Conservation (phyloP, 805 yeast genomes). For the Candida stauntonica region DNA sequence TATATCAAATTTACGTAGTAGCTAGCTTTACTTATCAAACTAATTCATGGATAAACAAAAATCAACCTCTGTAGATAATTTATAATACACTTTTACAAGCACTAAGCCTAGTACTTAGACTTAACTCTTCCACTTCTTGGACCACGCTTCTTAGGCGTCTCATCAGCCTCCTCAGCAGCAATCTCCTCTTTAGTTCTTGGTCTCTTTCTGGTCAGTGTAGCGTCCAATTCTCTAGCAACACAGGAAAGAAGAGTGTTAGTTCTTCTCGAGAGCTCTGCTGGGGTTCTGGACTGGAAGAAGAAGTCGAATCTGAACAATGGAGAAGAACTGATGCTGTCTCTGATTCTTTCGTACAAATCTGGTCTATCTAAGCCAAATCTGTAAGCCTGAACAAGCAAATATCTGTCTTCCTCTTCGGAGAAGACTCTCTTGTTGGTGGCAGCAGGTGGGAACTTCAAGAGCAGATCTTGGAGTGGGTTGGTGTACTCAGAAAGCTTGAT, state of each 20-base stretch:
- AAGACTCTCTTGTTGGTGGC: slow-evolving; percentile 63
- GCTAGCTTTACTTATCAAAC: no score
- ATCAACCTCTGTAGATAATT: no score
- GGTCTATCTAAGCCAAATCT: slow-evolving; percentile 76
- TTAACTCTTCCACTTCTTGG: slow-evolving; percentile 18
- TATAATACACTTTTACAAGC: no score
- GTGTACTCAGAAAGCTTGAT: slow-evolving; percentile 65
- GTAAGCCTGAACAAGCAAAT: slow-evolving; percentile 73
- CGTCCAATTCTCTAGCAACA: slow-evolving; percentile 55
- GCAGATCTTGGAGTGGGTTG: slow-evolving; percentile 78
- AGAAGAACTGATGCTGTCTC: slow-evolving; percentile 67
- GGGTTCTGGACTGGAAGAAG: slow-evolving; percentile 75
- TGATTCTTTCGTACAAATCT: slow-evolving; percentile 72
- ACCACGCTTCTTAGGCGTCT: slow-evolving; percentile 15
- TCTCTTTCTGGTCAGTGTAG: slow-evolving; percentile 15
- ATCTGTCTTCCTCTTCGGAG: slow-evolving; percentile 89
- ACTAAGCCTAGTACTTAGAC: slow-evolving; percentile 9
- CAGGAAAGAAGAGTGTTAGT: slow-evolving; percentile 74
- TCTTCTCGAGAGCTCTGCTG: slow-evolving; percentile 76
- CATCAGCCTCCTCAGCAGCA: slow-evolving; percentile 14
- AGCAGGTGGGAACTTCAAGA: slow-evolving; percentile 67
- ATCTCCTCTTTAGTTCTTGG: slow-evolving; percentile 11
- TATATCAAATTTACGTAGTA: no score
- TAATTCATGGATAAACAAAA: no score
- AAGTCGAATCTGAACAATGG: slow-evolving; percentile 85